Evolutionary conservation across 2,329 filamentous ascomycete genomes (phyloP), one percentile per base, ranked within the genome.

Genomic region (Ophiocordyceps sinensis): DNA sequence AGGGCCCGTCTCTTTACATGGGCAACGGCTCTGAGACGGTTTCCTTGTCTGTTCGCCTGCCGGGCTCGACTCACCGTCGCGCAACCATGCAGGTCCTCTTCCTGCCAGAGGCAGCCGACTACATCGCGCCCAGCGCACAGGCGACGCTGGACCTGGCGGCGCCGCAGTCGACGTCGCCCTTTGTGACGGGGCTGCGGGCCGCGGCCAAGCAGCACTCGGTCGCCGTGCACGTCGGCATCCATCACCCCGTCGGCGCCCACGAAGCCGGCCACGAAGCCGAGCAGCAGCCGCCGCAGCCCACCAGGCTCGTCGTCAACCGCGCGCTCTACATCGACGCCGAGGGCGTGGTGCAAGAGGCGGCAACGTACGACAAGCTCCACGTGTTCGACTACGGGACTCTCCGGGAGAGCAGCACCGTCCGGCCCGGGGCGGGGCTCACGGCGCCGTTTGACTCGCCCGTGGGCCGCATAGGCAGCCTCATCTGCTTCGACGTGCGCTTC

Each of bases 401-500:
- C 17, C 62, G 59, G 44, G 71, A 74, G 53, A 68, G 63, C 40
- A 57, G 59, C 23, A 81, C 71, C 37, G 84, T 87, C 0, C 79
- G 88, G 53, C 71, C 74, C 5, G 86, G 86, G 0, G 59, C 60
- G 26, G 50, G 61, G 3, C 75, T 94, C 34, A 64, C 77, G 1
- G 58, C 75, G 3, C 87, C 87, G 0, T 86, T 91, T 52, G 64
- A 75, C n/a, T 84, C 80, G 0, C 63, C 75, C 0, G 56, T 94
- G 11, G 88, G 88, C 13, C 77, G 75, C 30, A 70, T 95, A 17
- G 89, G 86, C 17, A 69, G 82, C 45, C 70, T 82, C 41, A 93
- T 95, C 46, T 95, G 89, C 64, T 95, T 95, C 59, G 89, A 95
- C 63, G 62, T 95, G 46, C 77, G 87, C 1, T 94, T 91, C 55